Percentiles rank a stretch among this genome's conserved stretches.
Conservation (phyloP, 352 stramenopile genomes). For the Phytophthora litchii region DNA sequence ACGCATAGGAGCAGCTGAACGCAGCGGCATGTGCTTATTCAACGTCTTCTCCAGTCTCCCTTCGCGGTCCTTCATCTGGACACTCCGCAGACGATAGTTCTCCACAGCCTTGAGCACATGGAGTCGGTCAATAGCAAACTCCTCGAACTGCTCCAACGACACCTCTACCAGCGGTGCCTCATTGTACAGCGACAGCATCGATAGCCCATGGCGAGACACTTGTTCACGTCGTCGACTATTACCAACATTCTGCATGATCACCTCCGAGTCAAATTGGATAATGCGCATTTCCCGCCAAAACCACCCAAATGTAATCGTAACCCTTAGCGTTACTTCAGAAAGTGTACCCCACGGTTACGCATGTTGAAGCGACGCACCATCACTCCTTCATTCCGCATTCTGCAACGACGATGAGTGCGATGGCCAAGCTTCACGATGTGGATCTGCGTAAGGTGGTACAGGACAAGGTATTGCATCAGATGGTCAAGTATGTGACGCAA, state of each 20-base stretch:
- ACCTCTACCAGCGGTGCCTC: conserved; percentile 94
- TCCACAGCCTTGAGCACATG: conserved; percentile 90
- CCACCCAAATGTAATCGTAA: conserved; percentile 11
- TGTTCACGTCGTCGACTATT: conserved; percentile 67
- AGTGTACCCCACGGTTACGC: neutral
- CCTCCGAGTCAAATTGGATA: no score
- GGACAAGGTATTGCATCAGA: conserved; percentile 80
- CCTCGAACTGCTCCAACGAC: conserved; percentile 98
- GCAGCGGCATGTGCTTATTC: conserved; percentile 85
- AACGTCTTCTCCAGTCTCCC: conserved; percentile 83
- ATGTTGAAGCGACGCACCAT: conserved; percentile 17
- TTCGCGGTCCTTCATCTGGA: conserved; percentile 76
- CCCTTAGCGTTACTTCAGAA: neutral
- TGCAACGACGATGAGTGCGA: neutral
- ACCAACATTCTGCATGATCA: conserved; percentile 83
- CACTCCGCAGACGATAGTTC: conserved; percentile 81
- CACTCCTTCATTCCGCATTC: conserved; percentile 12
- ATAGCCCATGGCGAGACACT: conserved; percentile 45
- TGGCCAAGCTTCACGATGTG: conserved; percentile 46
- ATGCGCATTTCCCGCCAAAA: conserved; percentile 44
- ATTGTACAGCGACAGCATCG: conserved; percentile 94
- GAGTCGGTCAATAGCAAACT: conserved; percentile 96
- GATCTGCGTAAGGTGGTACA: conserved; percentile 83
- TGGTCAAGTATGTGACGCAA: conserved; percentile 84
- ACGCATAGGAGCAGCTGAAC: conserved; percentile 38